Evolutionary conservation across 345 rosid genomes (phyloP), one percentile per base, ranked within the genome.

Genomic region (Fremontodendron californicum): DNA sequence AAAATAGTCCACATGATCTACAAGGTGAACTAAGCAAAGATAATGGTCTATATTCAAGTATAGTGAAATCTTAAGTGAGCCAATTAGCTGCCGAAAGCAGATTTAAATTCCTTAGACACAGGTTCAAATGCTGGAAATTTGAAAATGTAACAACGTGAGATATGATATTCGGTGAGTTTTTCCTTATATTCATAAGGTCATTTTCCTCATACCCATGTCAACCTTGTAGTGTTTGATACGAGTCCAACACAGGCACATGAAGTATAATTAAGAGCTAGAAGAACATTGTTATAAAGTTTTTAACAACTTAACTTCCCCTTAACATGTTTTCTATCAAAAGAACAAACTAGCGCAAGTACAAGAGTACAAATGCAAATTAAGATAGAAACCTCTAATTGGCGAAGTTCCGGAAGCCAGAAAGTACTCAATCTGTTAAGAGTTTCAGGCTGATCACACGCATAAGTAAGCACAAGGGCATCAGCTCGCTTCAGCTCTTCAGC

Each of bases 391-490:
- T 84, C 81, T 62, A 70, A 66, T 42, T 66, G 73, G 37, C 77
- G 79, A 48, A 68, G 73, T 80, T 90, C 87, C 1, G 96, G 99
- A 78, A 93, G 90, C 99, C 98, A 93, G 78, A 88, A 90, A 55
- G 87, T 78, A 80, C 85, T 89, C 90, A 95, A 77, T 52, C 87
- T 87, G 35, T 83, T 88, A 76, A 93, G 88, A 48, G 93, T 93
- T 65, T 88, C 83, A 18, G 78, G 89, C 80, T 75, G 87, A 70
- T 93, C 98, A 61, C 92, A 88, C 1, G 93, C 90, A 85, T 88
- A 92, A 23, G 99, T 92, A 68, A 95, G 88, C 77, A 93, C 93
- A 79, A 95, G 89, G 1, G 89, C 92, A 83, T 95, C 92, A 48
- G 99, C 99, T 52, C 83, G 86, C 81, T 80, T 87, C 76, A 95